Evolutionary conservation across 768 basidiomycete genomes (phyloP), one percentile per base, ranked within the genome.

Genomic region (Mycena galopus): DNA sequence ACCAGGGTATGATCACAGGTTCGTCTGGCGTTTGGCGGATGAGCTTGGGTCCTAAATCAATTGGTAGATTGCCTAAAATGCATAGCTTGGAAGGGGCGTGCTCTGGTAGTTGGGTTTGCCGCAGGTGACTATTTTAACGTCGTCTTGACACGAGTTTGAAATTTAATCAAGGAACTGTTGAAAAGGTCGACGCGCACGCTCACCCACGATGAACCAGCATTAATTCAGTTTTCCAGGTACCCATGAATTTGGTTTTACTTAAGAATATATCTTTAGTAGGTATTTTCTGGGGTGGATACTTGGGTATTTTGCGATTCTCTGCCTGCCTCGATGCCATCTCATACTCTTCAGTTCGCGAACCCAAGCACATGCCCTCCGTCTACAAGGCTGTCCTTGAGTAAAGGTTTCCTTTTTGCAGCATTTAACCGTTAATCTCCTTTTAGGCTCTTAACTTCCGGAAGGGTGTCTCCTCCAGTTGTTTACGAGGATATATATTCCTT

Each of bases 51-150:
- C n/a, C 17, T 59, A 11, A 30, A 42, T 30, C 4, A 50, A 17
- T 5, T 25, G 23, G 16, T 55, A 94, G 96, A 95, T 79, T 93
- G 88, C 57, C 79, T 98, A 67, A 99, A 97, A 79, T 97, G 96
- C 79, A 94, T 96, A 67, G 94, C 93, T 0, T 98, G 97, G 92
- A 96, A 97, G 80, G 96, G 97, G 1, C 89, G 97, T 17, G 92
- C 94, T 1, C 77, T 99, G 14, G 94, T 99, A n/a, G 92, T 99
- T 62, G 98, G 97, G 8, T 99, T 97, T 81, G 95, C 94, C 4
- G 94, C 88, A 9, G 95, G n/a, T n/a, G n/a, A n/a, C n/a, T n/a
- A n/a, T n/a, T n/a, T n/a, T n/a, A n/a, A n/a, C n/a, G n/a, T n/a
- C n/a, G n/a, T n/a, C n/a, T n/a, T n/a, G n/a, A n/a, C n/a, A n/a